Percentiles rank a stretch among this genome's conserved stretches.
These are phyloP conservation scores for Trifolium fragiferum DNA, from an alignment of 306 rosid species.

Conservation along the genomic window DNA sequence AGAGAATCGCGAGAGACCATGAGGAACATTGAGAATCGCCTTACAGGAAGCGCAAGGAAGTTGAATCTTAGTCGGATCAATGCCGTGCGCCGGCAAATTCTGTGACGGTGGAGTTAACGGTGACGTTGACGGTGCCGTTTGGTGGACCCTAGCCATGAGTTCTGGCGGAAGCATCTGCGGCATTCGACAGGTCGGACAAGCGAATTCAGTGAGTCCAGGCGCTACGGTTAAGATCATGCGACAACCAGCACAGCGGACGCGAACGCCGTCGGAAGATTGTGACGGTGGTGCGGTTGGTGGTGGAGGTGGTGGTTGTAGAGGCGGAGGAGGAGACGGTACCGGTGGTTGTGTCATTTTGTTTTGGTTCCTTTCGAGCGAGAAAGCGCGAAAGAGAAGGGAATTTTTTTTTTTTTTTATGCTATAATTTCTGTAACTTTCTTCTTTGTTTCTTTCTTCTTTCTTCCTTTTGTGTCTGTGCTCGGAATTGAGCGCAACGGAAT, in stretches of 20 bases:
- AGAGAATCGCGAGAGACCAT: constrained; percentile 73
- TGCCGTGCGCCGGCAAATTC: constrained; percentile 75
- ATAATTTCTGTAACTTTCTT: neutral
- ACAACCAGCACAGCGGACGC: constrained; percentile 97
- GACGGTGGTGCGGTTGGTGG: constrained; percentile 48
- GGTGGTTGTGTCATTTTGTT: constrained; percentile 64
- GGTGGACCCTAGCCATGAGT: constrained; percentile 71
- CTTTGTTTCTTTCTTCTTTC: neutral
- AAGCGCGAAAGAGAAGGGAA: constrained; percentile 39
- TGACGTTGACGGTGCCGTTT: constrained; percentile 12
- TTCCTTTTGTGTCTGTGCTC: neutral
- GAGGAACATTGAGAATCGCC: constrained; percentile 96
- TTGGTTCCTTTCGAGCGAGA: constrained; percentile 5
- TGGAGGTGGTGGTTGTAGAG: constrained; percentile 38
- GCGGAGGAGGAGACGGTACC: constrained; percentile 51
- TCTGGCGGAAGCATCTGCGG: constrained; percentile 98
- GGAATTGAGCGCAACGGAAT: constrained; percentile 39
- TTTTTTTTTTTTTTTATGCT: neutral
- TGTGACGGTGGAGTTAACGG: constrained; percentile 34
- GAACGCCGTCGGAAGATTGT: constrained; percentile 56
- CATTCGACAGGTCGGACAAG: constrained; percentile 82
- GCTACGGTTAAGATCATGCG: constrained; percentile 75
- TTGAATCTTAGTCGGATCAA: constrained; percentile 98
- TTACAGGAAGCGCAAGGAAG: constrained; percentile 90
- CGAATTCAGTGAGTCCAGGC: constrained; percentile 79